Evolutionary conservation across 306 rosid genomes (phyloP), one percentile per base, ranked within the genome.

Genomic region (Lagenaria siceraria): DNA sequence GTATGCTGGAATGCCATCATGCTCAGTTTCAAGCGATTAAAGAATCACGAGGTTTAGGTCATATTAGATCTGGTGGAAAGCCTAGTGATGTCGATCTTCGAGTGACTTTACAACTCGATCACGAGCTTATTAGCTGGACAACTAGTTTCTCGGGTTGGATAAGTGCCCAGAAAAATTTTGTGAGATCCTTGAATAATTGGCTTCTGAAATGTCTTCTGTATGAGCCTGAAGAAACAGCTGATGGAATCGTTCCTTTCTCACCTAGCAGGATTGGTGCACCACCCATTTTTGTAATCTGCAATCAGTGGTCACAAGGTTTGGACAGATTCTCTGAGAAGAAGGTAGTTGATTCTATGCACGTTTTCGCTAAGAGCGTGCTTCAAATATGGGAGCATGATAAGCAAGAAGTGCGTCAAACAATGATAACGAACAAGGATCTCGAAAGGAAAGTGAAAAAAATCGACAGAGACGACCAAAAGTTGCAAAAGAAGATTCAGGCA

Each of bases 251-350:
- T 74, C 99, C 98, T 14, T 96, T 92, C 78, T 96, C 99, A 54
- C 99, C 99, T 13, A 78, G 98, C 77, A 87, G 99, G 77, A 80
- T 96, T 11, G 99, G 98, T 36, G 99, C 98, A 17, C 99, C 99
- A 7, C 89, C 88, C 42, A 82, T 96, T 74, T 96, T 96, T 83
- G 96, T 96, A 21, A 89, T 96, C 81, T 96, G 99, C 81, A 86
- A 96, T 80, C 99, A 89, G 60, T 92, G 99, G 99, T 87, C 93
- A 59, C 97, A 90, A 85, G 90, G 96, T 58, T 77, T 96, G 87
- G 96, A 96, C 36, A 88, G 90, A 82, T 81, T 90, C 82, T 90
- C 98, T 19, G 99, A 92, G 80, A 90, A 86, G 78, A 93, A 92
- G 85, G 99, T 96, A 31, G 88, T 96, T 52, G 94, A 87, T 35